Evolutionary conservation across 805 yeast genomes (phyloP), one percentile per base, ranked within the genome.

Genomic region (Candida vaughaniae): DNA sequence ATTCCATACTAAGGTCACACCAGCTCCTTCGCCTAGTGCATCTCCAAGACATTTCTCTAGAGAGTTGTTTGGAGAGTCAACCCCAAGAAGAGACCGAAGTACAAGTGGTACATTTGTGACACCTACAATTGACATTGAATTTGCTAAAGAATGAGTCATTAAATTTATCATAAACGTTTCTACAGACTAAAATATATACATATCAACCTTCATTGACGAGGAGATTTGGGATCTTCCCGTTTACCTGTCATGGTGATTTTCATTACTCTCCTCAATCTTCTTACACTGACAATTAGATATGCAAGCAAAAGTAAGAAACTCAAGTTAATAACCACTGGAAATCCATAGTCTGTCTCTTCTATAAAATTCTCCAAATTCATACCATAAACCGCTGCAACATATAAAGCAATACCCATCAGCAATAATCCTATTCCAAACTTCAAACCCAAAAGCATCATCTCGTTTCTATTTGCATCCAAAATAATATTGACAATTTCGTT

Each of bases 401-500:
- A 86, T 31, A 95, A 66, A 1, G 93, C 83, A 11, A 82, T 76
- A 2, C 95, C 95, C 52, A 90, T 66, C 3, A 95, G 82, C 23
- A 93, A 64, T 39, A 95, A 71, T 0, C 95, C 93, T 17, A 88
- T 80, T 34, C 93, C 82, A 56, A 88, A 87, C 49, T 84, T 74
- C 39, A 93, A 68, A 3, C 95, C 95, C 26, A 93, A 66, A 19
- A 89, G 58, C 96, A 93, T 89, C 42, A 93, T 70, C 47, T 91
- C 88, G 60, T 93, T 93, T 60, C 99, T 76, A 59, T 93, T 91
- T 1, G 97, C 84, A 56, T 93, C 99, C 41, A 93, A 64, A 16
- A 93, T 84, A 46, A 93, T 90, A 52, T 89, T 89, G 42, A 90
- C 89, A 51, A 93, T 89, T 58, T 93, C 99, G 58, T 93, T 98